Evolutionary conservation across 2,329 filamentous ascomycete species (phyloP), one percentile per base, ranked within the genome.

Genomic region (Penicillium sp.): DNA sequence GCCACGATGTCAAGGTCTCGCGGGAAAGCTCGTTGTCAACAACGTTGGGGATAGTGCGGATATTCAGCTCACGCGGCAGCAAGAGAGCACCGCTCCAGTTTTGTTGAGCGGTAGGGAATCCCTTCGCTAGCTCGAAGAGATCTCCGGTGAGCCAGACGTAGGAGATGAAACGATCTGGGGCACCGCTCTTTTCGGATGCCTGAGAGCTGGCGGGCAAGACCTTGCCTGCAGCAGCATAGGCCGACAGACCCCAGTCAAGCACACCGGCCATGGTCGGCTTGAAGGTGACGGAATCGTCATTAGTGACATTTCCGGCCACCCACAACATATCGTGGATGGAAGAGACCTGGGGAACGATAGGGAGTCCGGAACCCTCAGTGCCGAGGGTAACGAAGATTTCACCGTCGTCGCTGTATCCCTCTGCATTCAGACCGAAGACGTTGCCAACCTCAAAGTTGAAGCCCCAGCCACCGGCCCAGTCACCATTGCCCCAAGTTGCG

Each of bases 381-480:
- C 63, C 63, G 17, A 65, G 35, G 4, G 62, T 63, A 21, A 56
- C 31, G 27, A 66, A 65, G 13, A 63, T 50, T 40, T 62, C 52
- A 5, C 63, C 63, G 2, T 62, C 33, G 4, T 48, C 29, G 29
- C 59, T 62, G 41, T 66, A 65, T 10, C 62, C 62, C 12, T 65
- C 46, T 6, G 56, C 37, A 25, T 63, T 54, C 19, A 66, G 50
- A 9, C 40, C 33, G 48, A 65, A 60, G 33, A 59, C 31, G 10
- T 66, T 66, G 27, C 47, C 62, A 13, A 54, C 55, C 41, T 66
- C 63, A 33, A 63, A 66, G 54, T 66, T 66, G 56, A 62, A 66
- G 2, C 62, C 63, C 57, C 57, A 63, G 1, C 62, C 54, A 6
- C 59, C 61, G 6, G 63, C 62, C 63, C 63, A 66, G n/a, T 57